Conservation (phyloP, 257 asterid genomes). For the Solanum megistacrolobum region DNA sequence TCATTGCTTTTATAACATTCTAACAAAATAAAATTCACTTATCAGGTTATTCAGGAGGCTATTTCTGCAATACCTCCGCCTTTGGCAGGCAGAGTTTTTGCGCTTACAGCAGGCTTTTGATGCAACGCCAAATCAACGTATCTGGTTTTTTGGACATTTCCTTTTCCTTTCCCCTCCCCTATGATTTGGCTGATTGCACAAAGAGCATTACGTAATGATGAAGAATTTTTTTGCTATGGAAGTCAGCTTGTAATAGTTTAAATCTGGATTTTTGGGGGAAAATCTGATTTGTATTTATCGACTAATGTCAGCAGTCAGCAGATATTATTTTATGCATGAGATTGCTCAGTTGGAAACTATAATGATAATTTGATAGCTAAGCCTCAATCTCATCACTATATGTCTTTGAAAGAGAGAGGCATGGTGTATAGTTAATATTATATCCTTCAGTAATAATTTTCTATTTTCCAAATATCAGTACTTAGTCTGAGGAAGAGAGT, state of each 20-base stretch:
- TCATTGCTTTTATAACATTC: not conserved
- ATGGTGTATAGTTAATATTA: not conserved
- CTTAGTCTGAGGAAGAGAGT: not conserved
- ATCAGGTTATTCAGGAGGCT: constrained; percentile 73
- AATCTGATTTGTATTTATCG: not conserved
- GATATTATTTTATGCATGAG: not conserved
- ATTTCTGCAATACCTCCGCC: constrained; percentile 60
- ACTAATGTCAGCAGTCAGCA: not conserved
- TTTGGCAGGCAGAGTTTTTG: constrained; percentile 72
- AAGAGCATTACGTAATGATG: not conserved
- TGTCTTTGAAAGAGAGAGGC: not conserved
- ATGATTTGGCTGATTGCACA: not conserved
- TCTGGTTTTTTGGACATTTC: not conserved
- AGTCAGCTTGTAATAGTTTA: not conserved
- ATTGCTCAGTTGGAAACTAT: not conserved
- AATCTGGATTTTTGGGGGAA: not conserved
- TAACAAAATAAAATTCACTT: not conserved
- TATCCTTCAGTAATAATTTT: not conserved
- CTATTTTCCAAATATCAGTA: not conserved
- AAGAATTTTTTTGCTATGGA: not conserved
- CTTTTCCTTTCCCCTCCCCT: not conserved
- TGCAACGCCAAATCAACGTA: not conserved
- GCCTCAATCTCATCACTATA: not conserved
- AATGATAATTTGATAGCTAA: not conserved
- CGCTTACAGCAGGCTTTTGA: constrained; percentile 77